phyloP scores from a whole-genome alignment of 805 yeast genomes.

The Candida ulmi region DNA sequence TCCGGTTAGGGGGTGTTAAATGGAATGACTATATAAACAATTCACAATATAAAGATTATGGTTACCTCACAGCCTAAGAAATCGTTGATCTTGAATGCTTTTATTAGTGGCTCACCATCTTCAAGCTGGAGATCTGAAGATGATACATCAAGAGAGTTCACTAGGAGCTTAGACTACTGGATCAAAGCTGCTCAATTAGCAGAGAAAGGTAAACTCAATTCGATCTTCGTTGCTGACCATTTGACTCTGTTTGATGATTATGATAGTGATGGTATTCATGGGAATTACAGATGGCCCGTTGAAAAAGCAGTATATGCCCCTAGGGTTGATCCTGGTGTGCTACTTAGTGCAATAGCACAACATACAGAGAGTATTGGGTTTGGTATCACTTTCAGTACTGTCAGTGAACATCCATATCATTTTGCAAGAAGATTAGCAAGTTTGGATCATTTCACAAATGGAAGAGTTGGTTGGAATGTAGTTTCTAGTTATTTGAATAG shows the following conservation, averaged over 20 bases:
- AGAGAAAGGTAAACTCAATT: constrained; percentile 31
- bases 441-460: constrained; percentile 32
- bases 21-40: no score
- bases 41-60: no score
- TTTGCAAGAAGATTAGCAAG: constrained; percentile 30
- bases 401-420: constrained; percentile 35
- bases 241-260: constrained; percentile 32
- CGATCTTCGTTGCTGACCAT: constrained; percentile 32
- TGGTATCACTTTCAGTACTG: constrained; percentile 35
- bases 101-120: constrained; percentile 1
- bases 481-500: constrained; percentile 14
- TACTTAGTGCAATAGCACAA: constrained; percentile 35
- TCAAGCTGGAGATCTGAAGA: constrained; percentile 4
- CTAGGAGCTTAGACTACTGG: constrained; percentile 14
- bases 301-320: constrained; percentile 21
- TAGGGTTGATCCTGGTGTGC: constrained; percentile 17
- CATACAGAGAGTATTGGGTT: constrained; percentile 31
- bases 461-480: constrained; percentile 36
- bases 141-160: background rate
- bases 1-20: no score
- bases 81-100: constrained; percentile 3
- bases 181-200: constrained; percentile 27
- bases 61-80: constrained; percentile 1
- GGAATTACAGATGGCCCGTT: constrained; percentile 9
- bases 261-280: constrained; percentile 28